These are phyloP conservation scores for Casuarina glauca DNA, from an alignment of 306 rosid species.

Conservation along the genomic window DNA sequence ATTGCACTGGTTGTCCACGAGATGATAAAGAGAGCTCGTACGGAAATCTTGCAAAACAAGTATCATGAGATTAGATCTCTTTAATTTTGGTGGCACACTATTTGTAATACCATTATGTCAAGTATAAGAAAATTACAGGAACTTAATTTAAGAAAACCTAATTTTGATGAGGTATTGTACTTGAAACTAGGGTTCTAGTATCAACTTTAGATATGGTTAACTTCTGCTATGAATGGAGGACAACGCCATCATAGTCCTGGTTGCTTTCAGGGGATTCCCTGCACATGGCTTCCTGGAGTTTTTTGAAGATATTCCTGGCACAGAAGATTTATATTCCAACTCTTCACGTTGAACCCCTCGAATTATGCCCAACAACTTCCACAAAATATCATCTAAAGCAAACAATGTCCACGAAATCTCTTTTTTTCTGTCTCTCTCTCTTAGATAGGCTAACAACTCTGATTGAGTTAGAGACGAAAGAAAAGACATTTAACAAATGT, in stretches of 20 bases:
- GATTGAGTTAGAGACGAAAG: background rate
- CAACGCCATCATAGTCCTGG: background rate
- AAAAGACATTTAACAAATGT: background rate
- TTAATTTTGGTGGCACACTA: too few relatives aligned
- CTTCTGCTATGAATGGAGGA: background rate
- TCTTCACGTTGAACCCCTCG: background rate
- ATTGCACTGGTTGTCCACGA: too few relatives aligned
- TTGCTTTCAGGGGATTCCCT: constrained; percentile 8
- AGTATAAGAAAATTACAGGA: too few relatives aligned
- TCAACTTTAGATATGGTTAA: background rate
- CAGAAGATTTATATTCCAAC: background rate
- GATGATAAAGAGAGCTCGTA: too few relatives aligned
- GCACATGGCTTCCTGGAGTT: constrained; percentile 16
- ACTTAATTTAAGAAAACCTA: too few relatives aligned
- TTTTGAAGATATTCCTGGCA: background rate
- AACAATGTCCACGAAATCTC: background rate
- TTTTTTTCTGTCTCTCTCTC: background rate
- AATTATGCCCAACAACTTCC: background rate
- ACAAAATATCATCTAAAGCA: background rate
- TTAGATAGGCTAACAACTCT: background rate
- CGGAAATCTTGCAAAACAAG: too few relatives aligned
- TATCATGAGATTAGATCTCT: too few relatives aligned
- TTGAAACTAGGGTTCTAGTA: background rate
- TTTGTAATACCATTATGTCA: too few relatives aligned
- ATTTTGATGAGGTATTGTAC: too few relatives aligned